phyloP scores from a whole-genome alignment of 345 rosid genomes.

The Lagerstroemia speciosa region DNA sequence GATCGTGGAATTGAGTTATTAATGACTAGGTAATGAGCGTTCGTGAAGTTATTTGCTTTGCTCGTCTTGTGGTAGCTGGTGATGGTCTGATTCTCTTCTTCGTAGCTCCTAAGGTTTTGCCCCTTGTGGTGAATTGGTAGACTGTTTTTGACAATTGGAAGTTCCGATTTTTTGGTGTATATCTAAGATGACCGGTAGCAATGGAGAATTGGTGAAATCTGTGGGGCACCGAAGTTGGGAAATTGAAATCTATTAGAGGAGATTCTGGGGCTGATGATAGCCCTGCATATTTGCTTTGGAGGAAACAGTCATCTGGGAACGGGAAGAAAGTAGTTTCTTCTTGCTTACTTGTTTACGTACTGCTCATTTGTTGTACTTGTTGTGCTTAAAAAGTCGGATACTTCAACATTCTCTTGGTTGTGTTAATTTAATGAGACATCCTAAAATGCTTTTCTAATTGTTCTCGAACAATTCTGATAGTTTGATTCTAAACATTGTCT shows the following conservation, averaged over 20 bases:
- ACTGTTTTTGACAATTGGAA: neutral
- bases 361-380: neutral
- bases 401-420: neutral
- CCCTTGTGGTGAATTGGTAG: neutral
- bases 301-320: neutral
- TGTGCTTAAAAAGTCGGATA: neutral
- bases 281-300: neutral
- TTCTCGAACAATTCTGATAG: neutral
- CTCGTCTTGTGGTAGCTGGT: neutral
- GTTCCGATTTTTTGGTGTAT: neutral
- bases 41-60: neutral
- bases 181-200: neutral
- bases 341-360: neutral
- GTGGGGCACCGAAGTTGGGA: neutral
- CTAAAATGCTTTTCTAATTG: neutral
- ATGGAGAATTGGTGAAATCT: neutral
- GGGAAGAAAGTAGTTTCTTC: neutral
- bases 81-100: neutral
- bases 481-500: neutral
- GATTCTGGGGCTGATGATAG: neutral
- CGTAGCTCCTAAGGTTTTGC: neutral
- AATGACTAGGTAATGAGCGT: no score
- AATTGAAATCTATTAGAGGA: neutral
- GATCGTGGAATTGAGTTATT: neutral
- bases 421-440: no score